Evolutionary conservation across 352 stramenopile species (phyloP), one percentile per base, ranked within the genome.

Genomic region (Hyaloperonospora arabidopsidis): DNA sequence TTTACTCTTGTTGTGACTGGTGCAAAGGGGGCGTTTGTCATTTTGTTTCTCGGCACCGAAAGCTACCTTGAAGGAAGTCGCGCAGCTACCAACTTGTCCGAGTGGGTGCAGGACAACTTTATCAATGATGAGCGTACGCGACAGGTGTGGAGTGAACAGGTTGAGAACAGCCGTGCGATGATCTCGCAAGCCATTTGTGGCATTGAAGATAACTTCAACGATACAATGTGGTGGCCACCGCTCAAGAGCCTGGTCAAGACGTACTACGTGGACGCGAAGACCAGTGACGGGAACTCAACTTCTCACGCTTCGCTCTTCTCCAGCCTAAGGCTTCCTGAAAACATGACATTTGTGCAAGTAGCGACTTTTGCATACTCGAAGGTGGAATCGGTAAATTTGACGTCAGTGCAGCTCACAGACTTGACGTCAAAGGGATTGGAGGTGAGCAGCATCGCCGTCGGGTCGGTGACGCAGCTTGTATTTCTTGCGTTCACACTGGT

Each of bases 141-240:
- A 14, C 68, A 89, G 34, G 70, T 93, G 5, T 93, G 81, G 80
- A 86, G 77, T 40, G 76, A 94, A 45, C 84, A 94, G 59, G 70
- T 94, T 22, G 68, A 86, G 35, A 89, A 87, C 53, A 87, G 81
- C 19, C 81, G 82, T 14, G 70, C 74, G 10, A 92, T 92, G 82
- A 78, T 94, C 12, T 84, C 79, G 2, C 74, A 86, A 15, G 84
- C 79, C 8, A 62, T 94, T 18, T 83, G 70, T 32, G 73, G 80
- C 17, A 68, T 94, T n/a, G 84, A 94, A 57, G 64, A 87, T 57
- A 87, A 88, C 32, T 94, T 91, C 63, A 94, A 92, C 49, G 76
- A 90, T 40, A 94, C 84, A 12, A 90, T 94, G 76, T 94, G 84
- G 84, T 94, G 83, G 80, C 81, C 77, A 44, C 81, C 84, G 14